Evolutionary conservation across 2,329 filamentous ascomycete species (phyloP).

Genomic region (Venturia carpophila): DNA sequence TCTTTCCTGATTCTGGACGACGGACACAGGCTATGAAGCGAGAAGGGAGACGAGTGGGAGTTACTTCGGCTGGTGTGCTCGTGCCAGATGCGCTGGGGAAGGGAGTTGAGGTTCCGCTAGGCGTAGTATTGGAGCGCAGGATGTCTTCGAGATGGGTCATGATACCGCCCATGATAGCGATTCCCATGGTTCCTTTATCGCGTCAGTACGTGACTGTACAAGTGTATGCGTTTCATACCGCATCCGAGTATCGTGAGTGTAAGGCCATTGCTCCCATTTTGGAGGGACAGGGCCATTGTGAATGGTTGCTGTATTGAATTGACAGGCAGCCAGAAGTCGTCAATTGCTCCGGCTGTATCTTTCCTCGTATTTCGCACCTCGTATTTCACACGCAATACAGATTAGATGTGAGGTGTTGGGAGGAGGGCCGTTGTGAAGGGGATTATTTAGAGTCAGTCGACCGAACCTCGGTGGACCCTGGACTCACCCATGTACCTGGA

Average conservation of each 20-base stretch:
- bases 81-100: constrained; percentile 25
- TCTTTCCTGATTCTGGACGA: constrained; percentile 58
- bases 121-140: constrained; percentile 36
- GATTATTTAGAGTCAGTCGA: background rate
- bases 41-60: constrained; percentile 55
- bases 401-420: background rate
- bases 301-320: background rate
- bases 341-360: background rate
- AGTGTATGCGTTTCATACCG: constrained; percentile 45
- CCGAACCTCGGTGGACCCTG: constrained; percentile 3
- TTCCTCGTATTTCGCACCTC: background rate
- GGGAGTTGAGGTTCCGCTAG: constrained; percentile 35
- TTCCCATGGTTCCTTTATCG: constrained; percentile 69
- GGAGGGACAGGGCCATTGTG: constrained; percentile 6
- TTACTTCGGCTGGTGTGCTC: constrained; percentile 30
- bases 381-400: background rate
- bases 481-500: background rate
- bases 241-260: constrained; percentile 77
- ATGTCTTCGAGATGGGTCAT: constrained; percentile 56
- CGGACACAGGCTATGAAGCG: constrained; percentile 77
- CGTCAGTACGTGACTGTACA: background rate
- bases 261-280: constrained; percentile 32
- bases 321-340: background rate
- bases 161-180: constrained; percentile 74
- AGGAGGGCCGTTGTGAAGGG: background rate